A percentile compares a stretch with the other conserved stretches of the same genome.
Conservation (phyloP, 371 early-diverging fungal genomes). For the Capillidium heterosporum region DNA sequence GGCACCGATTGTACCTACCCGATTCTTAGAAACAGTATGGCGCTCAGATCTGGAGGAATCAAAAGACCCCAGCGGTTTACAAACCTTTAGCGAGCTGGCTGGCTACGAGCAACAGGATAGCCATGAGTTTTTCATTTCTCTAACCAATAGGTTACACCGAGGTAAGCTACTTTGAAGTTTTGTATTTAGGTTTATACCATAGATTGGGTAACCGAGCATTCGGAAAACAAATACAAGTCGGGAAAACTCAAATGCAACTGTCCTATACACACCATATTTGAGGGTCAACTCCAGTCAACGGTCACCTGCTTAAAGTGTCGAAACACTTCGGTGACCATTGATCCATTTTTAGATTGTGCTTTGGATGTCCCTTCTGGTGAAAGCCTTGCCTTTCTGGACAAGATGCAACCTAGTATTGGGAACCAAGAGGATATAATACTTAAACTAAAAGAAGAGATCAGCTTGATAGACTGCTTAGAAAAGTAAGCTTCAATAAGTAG, state of each 20-base stretch:
- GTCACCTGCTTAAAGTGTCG: constrained; percentile 75
- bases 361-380: constrained; percentile 33
- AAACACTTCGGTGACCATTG: constrained; percentile 55
- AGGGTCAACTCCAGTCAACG: constrained; percentile 70
- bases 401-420: no score
- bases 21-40: background rate
- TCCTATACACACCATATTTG: constrained; percentile 79
- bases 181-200: background rate
- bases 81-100: constrained; percentile 67
- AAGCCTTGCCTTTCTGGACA: no score
- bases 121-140: constrained; percentile 87
- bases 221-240: background rate
- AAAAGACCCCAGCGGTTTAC: constrained; percentile 65
- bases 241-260: constrained; percentile 47
- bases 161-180: constrained; percentile 16
- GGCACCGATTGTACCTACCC: background rate
- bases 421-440: no score
- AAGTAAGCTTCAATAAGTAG: background rate
- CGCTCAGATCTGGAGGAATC: constrained; percentile 41
- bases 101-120: constrained; percentile 93
- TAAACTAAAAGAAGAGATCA: background rate
- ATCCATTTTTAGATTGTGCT: constrained; percentile 84
- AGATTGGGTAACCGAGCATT: background rate
- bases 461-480: background rate
- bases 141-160: constrained; percentile 71